Evolutionary conservation across 2,329 filamentous ascomycete genomes (phyloP).

Genomic region (Colletotrichum sp.): DNA sequence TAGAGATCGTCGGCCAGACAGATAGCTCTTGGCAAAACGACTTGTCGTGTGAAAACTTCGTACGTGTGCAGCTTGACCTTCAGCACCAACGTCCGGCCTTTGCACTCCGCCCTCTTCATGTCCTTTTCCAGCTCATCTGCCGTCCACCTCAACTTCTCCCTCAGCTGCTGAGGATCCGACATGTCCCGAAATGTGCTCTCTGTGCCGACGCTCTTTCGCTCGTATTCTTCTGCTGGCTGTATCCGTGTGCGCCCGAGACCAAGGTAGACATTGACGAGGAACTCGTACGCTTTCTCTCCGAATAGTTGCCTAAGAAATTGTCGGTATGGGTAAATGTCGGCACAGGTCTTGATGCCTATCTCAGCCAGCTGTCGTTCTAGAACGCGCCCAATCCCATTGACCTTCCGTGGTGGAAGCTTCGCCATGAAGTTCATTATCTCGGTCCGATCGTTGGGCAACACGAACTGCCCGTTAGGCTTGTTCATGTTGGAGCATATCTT

Average conservation of each 20-base stretch:
- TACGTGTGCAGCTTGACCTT: conserved; percentile 96
- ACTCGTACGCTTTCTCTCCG: conserved; percentile 89
- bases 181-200: conserved; percentile 91
- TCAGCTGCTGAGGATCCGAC: conserved; percentile 68
- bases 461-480: conserved; percentile 94
- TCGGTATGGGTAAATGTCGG: conserved; percentile 81
- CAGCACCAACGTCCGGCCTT: conserved; percentile 87
- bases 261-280: conserved; percentile 82
- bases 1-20: conserved; percentile 82
- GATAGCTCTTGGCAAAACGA: conserved; percentile 75
- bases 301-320: conserved; percentile 79
- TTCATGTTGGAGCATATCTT: conserved; percentile 97
- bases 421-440: conserved; percentile 88
- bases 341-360: conserved; percentile 86
- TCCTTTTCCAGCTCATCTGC: conserved; percentile 90
- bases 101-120: conserved; percentile 78
- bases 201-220: conserved; percentile 92
- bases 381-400: conserved; percentile 94
- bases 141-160: conserved; percentile 79
- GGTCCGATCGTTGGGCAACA: conserved; percentile 72
- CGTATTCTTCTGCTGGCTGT: conserved; percentile 86
- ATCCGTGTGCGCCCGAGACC: conserved; percentile 86
- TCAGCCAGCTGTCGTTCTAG: conserved; percentile 90
- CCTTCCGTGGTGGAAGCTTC: conserved; percentile 82
- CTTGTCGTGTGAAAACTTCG: conserved; percentile 86